Evolutionary conservation across 257 asterid species (phyloP), one percentile per base, ranked within the genome.

Genomic region (Fraxinus cuspidata): DNA sequence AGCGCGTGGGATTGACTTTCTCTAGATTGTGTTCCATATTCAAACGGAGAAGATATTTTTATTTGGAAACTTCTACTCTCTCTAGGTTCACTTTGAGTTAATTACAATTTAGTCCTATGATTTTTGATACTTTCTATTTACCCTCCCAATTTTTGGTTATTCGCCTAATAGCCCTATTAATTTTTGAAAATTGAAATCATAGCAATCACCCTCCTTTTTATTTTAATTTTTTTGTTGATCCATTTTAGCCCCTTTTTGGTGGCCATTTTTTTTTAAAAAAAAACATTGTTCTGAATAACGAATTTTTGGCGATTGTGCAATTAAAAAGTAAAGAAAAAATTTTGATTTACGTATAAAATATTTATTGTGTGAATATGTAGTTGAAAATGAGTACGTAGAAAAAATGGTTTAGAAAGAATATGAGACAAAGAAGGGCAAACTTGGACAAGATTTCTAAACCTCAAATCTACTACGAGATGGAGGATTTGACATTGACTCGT

Each of bases 41-140:
- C 70, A 75, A 82, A 78, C 78, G 85, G 83, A 80, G 85, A 80
- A 74, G 75, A 74, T 56, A 56, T 56, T 58, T 51, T 19, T 7
- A n/a, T 21, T 15, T 58, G 66, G 66, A 58, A 58, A 0, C 66
- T 56, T 56, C 65, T 19, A 9, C 23, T 60, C 67, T 9, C 67
- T 60, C 16, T 7, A 7, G 10, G 2, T 23, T 32, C 16, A n/a
- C 31, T 60, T 21, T 23, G 31, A 60, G 31, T 60, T 63, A 10
- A 63, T 63, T 63, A 63, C 69, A 63, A 63, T 23, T 12, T 25
- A 23, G 69, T 63, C 69, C 64, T 51, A 0, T 0, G 19, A 4
- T 25, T 19, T 63, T 63, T 63, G 13, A 60, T 63, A 63, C 25
- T 10, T 63, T 2, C 68, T 63, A 63, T 63, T 63, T 21, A 9